Conservation (phyloP, 2,329 filamentous ascomycete species). For the Aureobasidium sp. region DNA sequence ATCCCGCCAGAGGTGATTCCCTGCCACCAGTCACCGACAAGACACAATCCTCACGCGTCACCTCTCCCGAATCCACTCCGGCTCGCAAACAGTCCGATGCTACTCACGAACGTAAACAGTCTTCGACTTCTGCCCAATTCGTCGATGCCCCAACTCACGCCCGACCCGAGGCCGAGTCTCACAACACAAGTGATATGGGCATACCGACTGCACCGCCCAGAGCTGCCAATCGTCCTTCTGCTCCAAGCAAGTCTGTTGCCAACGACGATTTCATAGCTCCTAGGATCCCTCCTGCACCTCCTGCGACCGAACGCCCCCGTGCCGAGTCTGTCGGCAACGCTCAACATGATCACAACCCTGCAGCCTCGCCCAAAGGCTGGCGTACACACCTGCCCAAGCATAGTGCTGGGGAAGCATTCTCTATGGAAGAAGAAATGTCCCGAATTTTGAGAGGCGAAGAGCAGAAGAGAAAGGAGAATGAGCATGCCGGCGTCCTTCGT, state of each 20-base stretch:
- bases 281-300: conserved; percentile 37
- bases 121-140: conserved; percentile 31
- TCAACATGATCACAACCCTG: conserved; percentile 31
- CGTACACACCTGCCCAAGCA: conserved; percentile 36
- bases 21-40: conserved; percentile 34
- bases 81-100: conserved; percentile 25
- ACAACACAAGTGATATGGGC: conserved; percentile 34
- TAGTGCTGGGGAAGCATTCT: conserved; percentile 78
- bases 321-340: conserved; percentile 40
- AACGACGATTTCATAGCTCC: conserved; percentile 41
- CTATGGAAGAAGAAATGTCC: conserved; percentile 91
- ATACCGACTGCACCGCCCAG: conserved; percentile 40
- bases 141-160: conserved; percentile 29
- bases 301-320: conserved; percentile 22
- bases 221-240: conserved; percentile 39
- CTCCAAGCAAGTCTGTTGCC: conserved; percentile 34
- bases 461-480: conserved; percentile 33
- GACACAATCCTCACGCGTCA: conserved; percentile 27
- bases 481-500: conserved; percentile 58
- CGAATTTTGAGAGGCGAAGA: conserved; percentile 77
- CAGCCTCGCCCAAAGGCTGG: conserved; percentile 27
- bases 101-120: conserved; percentile 34
- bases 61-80: conserved; percentile 30
- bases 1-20: conserved; percentile 52
- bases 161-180: conserved; percentile 29